Evolutionary conservation across 768 basidiomycete genomes (phyloP).

Genomic region (Clitopilus hobsonii): DNA sequence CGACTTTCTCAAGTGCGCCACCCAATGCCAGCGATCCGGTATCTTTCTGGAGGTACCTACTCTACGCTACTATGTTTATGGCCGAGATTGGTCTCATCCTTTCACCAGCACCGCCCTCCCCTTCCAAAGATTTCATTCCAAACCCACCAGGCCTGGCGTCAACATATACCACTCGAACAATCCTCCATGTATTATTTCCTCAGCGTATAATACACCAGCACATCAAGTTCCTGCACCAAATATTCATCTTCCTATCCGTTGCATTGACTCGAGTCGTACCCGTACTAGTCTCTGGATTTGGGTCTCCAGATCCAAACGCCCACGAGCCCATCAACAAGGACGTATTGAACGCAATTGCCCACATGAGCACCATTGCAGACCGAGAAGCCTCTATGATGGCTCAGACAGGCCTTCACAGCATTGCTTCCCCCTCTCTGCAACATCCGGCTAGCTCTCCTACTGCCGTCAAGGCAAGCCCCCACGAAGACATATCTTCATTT

Average conservation of each 20-base stretch:
- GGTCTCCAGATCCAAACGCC: slow-evolving; percentile 30
- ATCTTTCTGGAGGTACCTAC: slow-evolving; percentile 71
- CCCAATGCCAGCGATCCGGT: slow-evolving; percentile 13
- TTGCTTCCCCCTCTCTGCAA: slow-evolving; percentile 29
- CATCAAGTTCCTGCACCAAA: slow-evolving; percentile 68
- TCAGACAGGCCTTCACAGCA: slow-evolving; percentile 48
- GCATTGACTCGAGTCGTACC: slow-evolving; percentile 71
- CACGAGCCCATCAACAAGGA: slow-evolving; percentile 34
- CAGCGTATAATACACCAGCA: slow-evolving; percentile 71
- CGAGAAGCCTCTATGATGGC: slow-evolving; percentile 57
- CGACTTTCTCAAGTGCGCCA: slow-evolving; percentile 60
- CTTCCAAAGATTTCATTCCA: slow-evolving; percentile 9
- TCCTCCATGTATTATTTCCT: slow-evolving; percentile 44
- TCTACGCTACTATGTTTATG: slow-evolving; percentile 58
- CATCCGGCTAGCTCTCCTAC: slow-evolving; percentile 7
- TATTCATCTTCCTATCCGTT: slow-evolving; percentile 71
- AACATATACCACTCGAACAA: slow-evolving; percentile 20
- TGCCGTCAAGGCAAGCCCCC: slow-evolving; percentile 11
- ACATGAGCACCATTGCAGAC: slow-evolving; percentile 36
- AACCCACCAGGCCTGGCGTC: slow-evolving; percentile 13
- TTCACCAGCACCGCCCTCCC: slow-evolving; percentile 41
- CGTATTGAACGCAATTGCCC: slow-evolving; percentile 31
- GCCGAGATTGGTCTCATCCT: slow-evolving; percentile 66
- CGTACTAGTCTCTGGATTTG: slow-evolving; percentile 53
- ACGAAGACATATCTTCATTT: slow-evolving; percentile 29